A percentile compares a stretch with the other conserved stretches of the same genome.
Evolutionary conservation across 2,329 filamentous ascomycete species (phyloP).

Genomic region (Penicillium glabrum): DNA sequence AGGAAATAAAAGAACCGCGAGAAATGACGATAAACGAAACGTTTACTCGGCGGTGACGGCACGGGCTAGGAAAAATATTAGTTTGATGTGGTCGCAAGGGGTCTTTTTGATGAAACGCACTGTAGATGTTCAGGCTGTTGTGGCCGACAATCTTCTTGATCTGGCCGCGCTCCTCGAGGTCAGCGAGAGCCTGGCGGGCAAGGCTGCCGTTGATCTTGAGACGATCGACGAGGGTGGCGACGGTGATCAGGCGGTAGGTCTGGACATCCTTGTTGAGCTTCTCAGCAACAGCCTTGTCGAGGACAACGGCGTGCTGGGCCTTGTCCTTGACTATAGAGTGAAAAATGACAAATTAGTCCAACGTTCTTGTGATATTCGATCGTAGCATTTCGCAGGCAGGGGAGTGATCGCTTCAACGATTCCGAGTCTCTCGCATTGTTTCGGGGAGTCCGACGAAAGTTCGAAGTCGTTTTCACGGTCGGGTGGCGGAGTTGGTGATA

Average conservation of each 20-base stretch:
- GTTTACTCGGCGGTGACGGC: slow-evolving; percentile 48
- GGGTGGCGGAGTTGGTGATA: slow-evolving; percentile 17
- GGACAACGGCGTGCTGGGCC: slow-evolving; percentile 97
- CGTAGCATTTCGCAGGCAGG: neutral
- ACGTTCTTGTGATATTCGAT: slow-evolving; percentile 4
- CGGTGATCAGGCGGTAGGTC: slow-evolving; percentile 98
- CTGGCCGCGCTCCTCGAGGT: slow-evolving; percentile 96
- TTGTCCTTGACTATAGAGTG: slow-evolving; percentile 92
- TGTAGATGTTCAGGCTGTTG: slow-evolving; percentile 99
- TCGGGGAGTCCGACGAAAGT: slow-evolving; percentile 12
- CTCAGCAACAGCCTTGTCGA: slow-evolving; percentile 96
- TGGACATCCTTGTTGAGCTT: slow-evolving; percentile 99
- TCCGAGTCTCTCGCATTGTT: slow-evolving; percentile 10
- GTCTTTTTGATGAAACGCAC: slow-evolving; percentile 51
- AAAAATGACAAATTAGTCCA: slow-evolving; percentile 25
- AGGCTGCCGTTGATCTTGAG: slow-evolving; percentile 99
- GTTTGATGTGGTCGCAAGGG: neutral
- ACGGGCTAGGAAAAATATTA: slow-evolving; percentile 34
- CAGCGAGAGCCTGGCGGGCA: slow-evolving; percentile 82
- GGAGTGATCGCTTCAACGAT: slow-evolving; percentile 15
- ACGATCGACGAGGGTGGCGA: slow-evolving; percentile 97
- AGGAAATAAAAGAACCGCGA: slow-evolving; percentile 38
- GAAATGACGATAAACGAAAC: slow-evolving; percentile 32
- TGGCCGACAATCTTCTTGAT: slow-evolving; percentile 98
- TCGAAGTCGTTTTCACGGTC: slow-evolving; percentile 23